Percentiles rank a stretch among this genome's conserved stretches.
Evolutionary conservation across 129 eudicot genomes (phyloP).

Genomic region (Centaurea solstitialis): DNA sequence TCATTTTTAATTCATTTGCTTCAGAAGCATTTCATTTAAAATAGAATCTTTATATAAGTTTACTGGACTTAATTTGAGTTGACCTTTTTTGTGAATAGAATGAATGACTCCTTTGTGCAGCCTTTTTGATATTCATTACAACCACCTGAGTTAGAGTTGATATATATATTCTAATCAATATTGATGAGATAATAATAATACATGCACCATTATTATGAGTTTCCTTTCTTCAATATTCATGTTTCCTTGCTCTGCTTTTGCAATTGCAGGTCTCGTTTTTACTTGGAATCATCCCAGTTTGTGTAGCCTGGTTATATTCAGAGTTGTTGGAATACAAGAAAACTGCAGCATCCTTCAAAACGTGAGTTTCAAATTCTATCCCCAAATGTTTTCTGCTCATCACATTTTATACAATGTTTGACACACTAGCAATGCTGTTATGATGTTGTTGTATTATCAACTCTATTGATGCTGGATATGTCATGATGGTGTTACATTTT

Average conservation of each 20-base stretch:
- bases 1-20: background rate
- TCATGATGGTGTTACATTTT: background rate
- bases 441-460: background rate
- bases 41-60: background rate
- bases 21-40: background rate
- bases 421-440: background rate
- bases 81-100: background rate
- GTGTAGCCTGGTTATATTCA: conserved; percentile 79
- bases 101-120: background rate
- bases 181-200: too few species aligned
- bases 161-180: too few species aligned
- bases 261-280: conserved; percentile 77
- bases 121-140: background rate
- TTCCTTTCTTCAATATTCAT: background rate
- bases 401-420: background rate
- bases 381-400: background rate
- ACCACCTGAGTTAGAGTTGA: background rate
- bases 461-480: background rate
- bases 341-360: conserved; percentile 46
- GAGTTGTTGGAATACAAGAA: conserved; percentile 76
- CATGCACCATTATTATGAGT: background rate
- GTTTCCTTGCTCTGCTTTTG: background rate
- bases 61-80: background rate
- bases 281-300: conserved; percentile 68
- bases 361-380: conserved; percentile 46